Percentiles rank a stretch among this genome's conserved stretches.
These are phyloP conservation scores for Obba rivulosa DNA, from an alignment of 768 basidiomycete species.

Conservation along the genomic window DNA sequence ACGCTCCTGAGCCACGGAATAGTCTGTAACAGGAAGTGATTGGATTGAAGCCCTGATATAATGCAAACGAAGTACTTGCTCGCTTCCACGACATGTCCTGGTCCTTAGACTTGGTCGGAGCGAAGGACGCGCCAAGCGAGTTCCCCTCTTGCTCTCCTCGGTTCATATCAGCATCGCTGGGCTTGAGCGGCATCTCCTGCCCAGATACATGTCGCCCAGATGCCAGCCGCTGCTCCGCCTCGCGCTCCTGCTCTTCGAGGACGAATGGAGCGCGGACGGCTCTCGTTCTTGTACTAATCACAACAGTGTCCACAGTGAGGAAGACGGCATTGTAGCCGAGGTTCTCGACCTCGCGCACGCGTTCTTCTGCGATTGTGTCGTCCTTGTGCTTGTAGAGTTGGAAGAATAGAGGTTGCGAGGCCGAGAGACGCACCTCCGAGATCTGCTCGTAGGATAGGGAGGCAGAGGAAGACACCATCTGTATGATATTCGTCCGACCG, in stretches of 20 bases:
- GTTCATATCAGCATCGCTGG: slow-evolving; percentile 20
- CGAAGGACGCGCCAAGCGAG: slow-evolving; percentile 61
- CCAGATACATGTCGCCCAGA: slow-evolving; percentile 13
- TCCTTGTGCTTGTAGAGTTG: slow-evolving; percentile 83
- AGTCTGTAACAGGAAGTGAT: slow-evolving; percentile 36
- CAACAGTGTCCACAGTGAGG: slow-evolving; percentile 85
- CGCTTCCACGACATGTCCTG: slow-evolving; percentile 74
- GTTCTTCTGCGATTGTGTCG: slow-evolving; percentile 57
- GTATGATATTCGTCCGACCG: slow-evolving; percentile 62
- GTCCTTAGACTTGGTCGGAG: slow-evolving; percentile 60
- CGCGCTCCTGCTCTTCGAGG: slow-evolving; percentile 39
- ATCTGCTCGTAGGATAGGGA: slow-evolving; percentile 64
- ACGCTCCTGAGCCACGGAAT: slow-evolving; percentile 70
- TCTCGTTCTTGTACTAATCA: slow-evolving; percentile 72
- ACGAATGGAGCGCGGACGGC: slow-evolving; percentile 61
- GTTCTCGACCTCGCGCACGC: slow-evolving; percentile 64
- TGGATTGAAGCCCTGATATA: too few species aligned
- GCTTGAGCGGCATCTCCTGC: slow-evolving; percentile 17
- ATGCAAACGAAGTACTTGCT: slow-evolving; percentile 28
- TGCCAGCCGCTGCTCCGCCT: slow-evolving; percentile 13
- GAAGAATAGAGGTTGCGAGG: slow-evolving; percentile 67
- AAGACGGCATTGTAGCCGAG: slow-evolving; percentile 86
- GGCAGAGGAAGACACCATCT: slow-evolving; percentile 80
- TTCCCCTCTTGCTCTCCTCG: slow-evolving; percentile 31
- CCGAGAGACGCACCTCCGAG: slow-evolving; percentile 45